A percentile compares a stretch with the other conserved stretches of the same genome.
phyloP scores from a whole-genome alignment of 371 early-diverging fungal genomes.

The Ordospora pajunii region DNA sequence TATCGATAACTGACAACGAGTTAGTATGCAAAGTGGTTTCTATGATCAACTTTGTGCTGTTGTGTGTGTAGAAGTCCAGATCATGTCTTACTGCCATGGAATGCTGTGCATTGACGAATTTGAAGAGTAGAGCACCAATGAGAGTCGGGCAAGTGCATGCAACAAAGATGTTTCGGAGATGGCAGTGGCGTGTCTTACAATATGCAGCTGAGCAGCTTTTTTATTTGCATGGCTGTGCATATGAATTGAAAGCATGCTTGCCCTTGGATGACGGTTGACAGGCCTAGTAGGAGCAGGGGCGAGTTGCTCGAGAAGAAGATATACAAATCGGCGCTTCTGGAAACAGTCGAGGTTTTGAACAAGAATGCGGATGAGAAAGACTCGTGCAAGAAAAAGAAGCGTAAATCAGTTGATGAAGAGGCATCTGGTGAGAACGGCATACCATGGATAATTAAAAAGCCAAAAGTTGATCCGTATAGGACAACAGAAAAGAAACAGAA shows the following conservation, averaged over 20 bases:
- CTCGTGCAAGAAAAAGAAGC: background rate
- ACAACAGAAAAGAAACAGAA: background rate
- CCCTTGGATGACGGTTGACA: no score
- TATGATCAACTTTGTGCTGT: background rate
- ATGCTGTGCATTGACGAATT: background rate
- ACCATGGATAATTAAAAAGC: background rate
- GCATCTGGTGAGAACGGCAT: background rate
- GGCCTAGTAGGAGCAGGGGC: no score
- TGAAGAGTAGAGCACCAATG: background rate
- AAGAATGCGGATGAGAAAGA: background rate
- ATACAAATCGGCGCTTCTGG: slow-evolving; percentile 5
- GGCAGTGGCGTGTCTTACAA: no score
- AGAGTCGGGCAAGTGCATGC: background rate
- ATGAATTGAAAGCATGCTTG: no score
- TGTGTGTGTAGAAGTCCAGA: slow-evolving; percentile 3
- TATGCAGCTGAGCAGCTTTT: no score
- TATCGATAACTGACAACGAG: background rate
- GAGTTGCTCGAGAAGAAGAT: background rate
- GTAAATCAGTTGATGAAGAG: background rate
- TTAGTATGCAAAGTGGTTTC: background rate
- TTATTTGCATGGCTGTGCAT: no score
- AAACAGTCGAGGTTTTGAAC: background rate
- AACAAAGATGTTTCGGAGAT: no score
- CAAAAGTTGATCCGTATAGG: background rate
- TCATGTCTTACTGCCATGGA: background rate